Base-by-base conservation (phyloP, 2,329 filamentous ascomycete species). In the Xylariaceae sp. region DNA sequence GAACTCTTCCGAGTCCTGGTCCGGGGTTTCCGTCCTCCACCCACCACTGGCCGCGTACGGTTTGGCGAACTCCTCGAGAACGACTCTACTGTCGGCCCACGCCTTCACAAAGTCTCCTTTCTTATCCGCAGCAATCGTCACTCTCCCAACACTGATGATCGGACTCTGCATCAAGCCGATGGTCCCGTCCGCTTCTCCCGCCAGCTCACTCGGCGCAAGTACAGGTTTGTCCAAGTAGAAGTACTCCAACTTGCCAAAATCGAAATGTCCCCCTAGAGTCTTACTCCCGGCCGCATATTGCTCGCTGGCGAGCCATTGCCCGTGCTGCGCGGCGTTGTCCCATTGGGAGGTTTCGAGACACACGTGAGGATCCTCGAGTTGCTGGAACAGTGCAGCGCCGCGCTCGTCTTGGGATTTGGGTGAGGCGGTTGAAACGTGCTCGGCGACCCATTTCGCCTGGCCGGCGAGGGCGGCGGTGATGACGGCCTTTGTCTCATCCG, bases 301-400 rank as follows among this genome's bases (percentile, higher is more conserved):
- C 3, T 57, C 48, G 38, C 64, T 68, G 34, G 59, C 55, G 37
- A 73, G 64, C 71, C 73, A 76, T 37, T 62, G 48, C 35, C 44
- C 47, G 43, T 75, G 70, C 4, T 62, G 63, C 12, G 60, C 62
- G 16, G 62, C 60, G 0, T 65, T 68, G 41, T 64, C 59, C 72
- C 72, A 74, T 9, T 65, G 61, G 15, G 71, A 66, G 4, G 66
- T 67, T 47, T 75, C 60, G 48, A 75, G 56, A n/a, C 69, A 44
- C 19, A 55, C 51, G 2, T 62, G 53, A 9, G 63, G 61, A 40
- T 68, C 58, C 34, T 65, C 61, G 42, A 62, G 35, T 48, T 67
- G 63, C 31, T 60, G 54, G 44, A 65, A 62, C 26, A 65, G 45
- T 29, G 51, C 57, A 3, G 56, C 55, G 18, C 62, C 59, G 16